phyloP scores from a whole-genome alignment of 108 stramenopile species.

The Cyclostephanos invisitatus region DNA sequence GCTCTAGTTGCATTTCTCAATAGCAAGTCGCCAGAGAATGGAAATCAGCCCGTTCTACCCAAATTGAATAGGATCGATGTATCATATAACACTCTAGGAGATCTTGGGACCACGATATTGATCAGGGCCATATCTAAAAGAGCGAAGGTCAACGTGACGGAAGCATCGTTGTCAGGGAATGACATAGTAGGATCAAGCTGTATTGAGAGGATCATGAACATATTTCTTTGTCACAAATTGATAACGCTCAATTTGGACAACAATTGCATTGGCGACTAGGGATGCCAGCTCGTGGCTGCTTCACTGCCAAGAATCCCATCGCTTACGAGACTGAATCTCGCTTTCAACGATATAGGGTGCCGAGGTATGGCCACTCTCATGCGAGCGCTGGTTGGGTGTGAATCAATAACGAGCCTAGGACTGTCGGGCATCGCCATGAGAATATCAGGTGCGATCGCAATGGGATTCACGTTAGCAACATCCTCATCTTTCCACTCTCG shows the following conservation, averaged over 20 bases:
- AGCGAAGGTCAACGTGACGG: conserved; percentile 56
- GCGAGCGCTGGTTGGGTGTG: conserved; percentile 78
- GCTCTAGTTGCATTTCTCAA: conserved; percentile 70
- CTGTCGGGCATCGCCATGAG: conserved; percentile 84
- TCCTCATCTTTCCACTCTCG: conserved; percentile 75
- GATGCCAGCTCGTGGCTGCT: conserved; percentile 89
- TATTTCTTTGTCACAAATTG: conserved; percentile 78
- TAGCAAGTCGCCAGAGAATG: conserved; percentile 50
- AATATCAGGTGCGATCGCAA: conserved; percentile 85
- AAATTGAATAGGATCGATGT: conserved; percentile 76
- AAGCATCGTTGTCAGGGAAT: conserved; percentile 73
- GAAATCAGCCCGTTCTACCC: conserved; percentile 59
- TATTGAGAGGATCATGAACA: conserved; percentile 87
- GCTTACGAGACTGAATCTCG: conserved; percentile 69
- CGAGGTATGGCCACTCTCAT: conserved; percentile 84
- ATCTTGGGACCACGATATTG: conserved; percentile 71
- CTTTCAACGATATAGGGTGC: conserved; percentile 88
- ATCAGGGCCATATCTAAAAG: conserved; percentile 73
- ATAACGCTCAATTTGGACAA: conserved; percentile 80
- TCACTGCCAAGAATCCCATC: conserved; percentile 76
- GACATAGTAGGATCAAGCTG: conserved; percentile 71
- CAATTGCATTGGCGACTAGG: conserved; percentile 86
- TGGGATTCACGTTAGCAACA: conserved; percentile 84
- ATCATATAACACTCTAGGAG: conserved; percentile 85
- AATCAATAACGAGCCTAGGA: conserved; percentile 78